Conservation (phyloP, 106 monocot species). For the Allium cepa region DNA sequence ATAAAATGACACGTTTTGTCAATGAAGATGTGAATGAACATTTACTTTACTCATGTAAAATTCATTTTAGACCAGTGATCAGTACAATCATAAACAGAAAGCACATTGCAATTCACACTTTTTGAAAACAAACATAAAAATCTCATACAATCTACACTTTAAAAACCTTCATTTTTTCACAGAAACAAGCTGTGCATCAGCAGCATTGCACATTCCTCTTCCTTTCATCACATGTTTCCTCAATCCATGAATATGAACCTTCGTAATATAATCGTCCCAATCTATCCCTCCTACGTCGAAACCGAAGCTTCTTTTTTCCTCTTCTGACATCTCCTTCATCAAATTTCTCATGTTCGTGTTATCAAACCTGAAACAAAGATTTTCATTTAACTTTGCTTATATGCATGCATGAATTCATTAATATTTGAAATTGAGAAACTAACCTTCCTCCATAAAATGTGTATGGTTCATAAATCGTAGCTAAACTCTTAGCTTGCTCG, state of each 20-base stretch:
- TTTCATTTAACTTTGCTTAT: too few species aligned
- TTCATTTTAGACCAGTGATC: background rate
- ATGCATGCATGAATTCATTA: too few species aligned
- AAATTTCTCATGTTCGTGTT: constrained; percentile 44
- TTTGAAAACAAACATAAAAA: background rate
- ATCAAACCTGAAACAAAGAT: constrained; percentile 2
- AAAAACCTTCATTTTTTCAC: background rate
- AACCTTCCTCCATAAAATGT: constrained; percentile 82
- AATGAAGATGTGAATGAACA: too few species aligned
- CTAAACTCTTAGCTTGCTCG: constrained; percentile 67
- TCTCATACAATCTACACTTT: background rate
- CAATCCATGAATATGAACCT: constrained; percentile 83
- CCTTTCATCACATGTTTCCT: constrained; percentile 85
- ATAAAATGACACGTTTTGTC: too few species aligned
- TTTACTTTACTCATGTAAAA: too few species aligned
- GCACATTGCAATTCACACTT: background rate
- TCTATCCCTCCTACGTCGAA: constrained; percentile 60
- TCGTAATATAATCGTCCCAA: constrained; percentile 78
- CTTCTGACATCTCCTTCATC: constrained; percentile 67
- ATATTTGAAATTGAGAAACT: constrained; percentile 1
- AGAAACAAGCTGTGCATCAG: constrained; percentile 9
- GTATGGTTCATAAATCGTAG: constrained; percentile 74
- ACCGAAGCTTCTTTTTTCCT: constrained; percentile 52
- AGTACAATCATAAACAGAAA: background rate
- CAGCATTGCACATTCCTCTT: constrained; percentile 28